Conservation (phyloP, 2,329 filamentous ascomycete species). For the Venturia pyrina region DNA sequence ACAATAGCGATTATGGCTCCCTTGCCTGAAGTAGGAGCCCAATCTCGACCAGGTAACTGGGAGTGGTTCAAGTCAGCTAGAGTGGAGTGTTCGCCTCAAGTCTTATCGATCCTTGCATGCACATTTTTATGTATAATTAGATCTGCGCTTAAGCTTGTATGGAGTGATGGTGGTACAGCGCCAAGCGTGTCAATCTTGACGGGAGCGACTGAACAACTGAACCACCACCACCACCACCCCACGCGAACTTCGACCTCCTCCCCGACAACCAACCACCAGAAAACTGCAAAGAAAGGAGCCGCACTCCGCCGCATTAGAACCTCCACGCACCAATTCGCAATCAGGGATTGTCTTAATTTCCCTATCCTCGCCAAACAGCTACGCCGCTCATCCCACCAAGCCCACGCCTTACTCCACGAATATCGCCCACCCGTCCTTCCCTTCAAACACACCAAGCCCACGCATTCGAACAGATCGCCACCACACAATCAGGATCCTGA, state of each 20-base stretch:
- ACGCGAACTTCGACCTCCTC: neutral
- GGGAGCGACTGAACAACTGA: neutral
- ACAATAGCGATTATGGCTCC: neutral
- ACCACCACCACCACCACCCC: neutral
- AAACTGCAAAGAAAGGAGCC: neutral
- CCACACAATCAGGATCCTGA: neutral
- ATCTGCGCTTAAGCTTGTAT: neutral
- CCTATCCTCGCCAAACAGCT: neutral
- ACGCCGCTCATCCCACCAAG: neutral
- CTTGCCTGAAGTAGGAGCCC: neutral
- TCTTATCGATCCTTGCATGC: neutral
- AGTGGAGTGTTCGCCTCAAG: neutral
- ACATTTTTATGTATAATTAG: neutral
- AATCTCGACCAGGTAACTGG: neutral
- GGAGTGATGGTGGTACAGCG: neutral
- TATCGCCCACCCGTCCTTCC: neutral
- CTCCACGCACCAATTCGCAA: neutral
- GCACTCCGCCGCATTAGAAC: neutral
- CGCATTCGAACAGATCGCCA: neutral
- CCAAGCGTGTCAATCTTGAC: neutral
- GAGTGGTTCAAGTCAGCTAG: neutral
- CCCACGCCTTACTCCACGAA: slow-evolving; percentile 4
- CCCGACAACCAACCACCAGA: neutral
- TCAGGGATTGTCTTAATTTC: neutral
- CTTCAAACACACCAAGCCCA: neutral